Conservation (phyloP, 2,329 filamentous ascomycete genomes). For the Teratosphaeria pseudoeucalypti region DNA sequence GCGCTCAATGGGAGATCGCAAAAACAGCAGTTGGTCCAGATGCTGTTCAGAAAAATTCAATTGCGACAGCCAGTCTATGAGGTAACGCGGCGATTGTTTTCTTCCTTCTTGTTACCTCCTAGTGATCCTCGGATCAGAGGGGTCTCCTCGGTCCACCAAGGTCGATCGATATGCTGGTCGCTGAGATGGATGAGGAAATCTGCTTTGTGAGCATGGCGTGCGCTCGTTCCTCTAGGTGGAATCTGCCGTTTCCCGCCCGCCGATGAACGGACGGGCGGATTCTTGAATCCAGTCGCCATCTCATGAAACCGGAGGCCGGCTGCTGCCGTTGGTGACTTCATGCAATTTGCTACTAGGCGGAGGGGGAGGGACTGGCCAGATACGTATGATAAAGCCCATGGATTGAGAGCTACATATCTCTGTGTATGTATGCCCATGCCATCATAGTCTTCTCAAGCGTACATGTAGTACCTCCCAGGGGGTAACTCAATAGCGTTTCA, state of each 20-base stretch:
- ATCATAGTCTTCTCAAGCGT: too few relatives aligned
- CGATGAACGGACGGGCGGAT: background rate
- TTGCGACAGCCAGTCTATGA: background rate
- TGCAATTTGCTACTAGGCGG: too few relatives aligned
- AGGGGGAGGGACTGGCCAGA: too few relatives aligned
- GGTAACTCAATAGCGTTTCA: too few relatives aligned
- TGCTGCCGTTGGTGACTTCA: too few relatives aligned
- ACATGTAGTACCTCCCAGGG: too few relatives aligned
- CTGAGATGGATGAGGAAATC: background rate
- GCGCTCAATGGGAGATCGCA: background rate
- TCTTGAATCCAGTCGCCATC: background rate
- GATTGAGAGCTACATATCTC: too few relatives aligned
- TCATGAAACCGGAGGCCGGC: background rate
- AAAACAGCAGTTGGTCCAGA: background rate
- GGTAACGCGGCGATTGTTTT: background rate
- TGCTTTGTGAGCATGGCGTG: background rate
- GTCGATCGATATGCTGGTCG: background rate
- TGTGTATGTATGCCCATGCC: too few relatives aligned
- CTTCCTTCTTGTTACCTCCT: background rate
- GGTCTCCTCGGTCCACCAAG: background rate
- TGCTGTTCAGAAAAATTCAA: background rate
- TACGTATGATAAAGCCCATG: too few relatives aligned
- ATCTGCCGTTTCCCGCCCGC: background rate
- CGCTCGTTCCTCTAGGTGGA: background rate
- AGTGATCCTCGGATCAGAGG: background rate